A percentile compares a stretch with the other conserved stretches of the same genome.
Conservation (phyloP, 116 monocot genomes). For the Trichopus zeylanicus region DNA sequence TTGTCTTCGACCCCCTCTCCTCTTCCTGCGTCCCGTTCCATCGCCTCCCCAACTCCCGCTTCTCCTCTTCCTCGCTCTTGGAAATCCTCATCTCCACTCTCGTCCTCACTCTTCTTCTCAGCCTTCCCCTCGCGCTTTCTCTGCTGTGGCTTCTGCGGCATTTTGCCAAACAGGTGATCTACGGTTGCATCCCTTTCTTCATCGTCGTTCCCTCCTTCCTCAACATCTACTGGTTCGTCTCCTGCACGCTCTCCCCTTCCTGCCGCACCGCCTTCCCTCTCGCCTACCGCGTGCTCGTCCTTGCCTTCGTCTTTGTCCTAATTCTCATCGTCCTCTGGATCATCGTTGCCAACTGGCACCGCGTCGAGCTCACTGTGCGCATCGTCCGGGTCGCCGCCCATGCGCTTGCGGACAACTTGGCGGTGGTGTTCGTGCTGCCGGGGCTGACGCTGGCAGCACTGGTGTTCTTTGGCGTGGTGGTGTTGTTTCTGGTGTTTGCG, state of each 20-base stretch:
- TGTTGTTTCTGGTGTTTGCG: constrained; percentile 52
- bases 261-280: constrained; percentile 47
- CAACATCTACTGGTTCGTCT: constrained; percentile 80
- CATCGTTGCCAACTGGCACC: constrained; percentile 65
- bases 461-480: constrained; percentile 40
- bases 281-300: constrained; percentile 46
- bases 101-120: constrained; percentile 43
- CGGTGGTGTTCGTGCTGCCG: constrained; percentile 41
- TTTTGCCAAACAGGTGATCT: constrained; percentile 63
- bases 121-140: constrained; percentile 25
- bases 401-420: constrained; percentile 47
- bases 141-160: constrained; percentile 47
- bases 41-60: neutral
- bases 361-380: constrained; percentile 53
- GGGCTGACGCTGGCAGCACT: constrained; percentile 28
- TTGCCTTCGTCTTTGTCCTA: constrained; percentile 52
- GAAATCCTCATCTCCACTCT: constrained; percentile 47
- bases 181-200: constrained; percentile 63
- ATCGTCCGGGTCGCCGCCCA: constrained; percentile 45
- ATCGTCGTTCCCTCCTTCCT: constrained; percentile 44
- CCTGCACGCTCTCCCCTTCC: constrained; percentile 27
- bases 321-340: constrained; percentile 52
- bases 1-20: constrained; percentile 35
- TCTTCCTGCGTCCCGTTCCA: constrained; percentile 38
- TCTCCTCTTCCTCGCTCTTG: constrained; percentile 1